These are phyloP conservation scores for Aspergillus hiratsukae DNA, from an alignment of 2,329 filamentous ascomycete genomes.

Conservation along the genomic window DNA sequence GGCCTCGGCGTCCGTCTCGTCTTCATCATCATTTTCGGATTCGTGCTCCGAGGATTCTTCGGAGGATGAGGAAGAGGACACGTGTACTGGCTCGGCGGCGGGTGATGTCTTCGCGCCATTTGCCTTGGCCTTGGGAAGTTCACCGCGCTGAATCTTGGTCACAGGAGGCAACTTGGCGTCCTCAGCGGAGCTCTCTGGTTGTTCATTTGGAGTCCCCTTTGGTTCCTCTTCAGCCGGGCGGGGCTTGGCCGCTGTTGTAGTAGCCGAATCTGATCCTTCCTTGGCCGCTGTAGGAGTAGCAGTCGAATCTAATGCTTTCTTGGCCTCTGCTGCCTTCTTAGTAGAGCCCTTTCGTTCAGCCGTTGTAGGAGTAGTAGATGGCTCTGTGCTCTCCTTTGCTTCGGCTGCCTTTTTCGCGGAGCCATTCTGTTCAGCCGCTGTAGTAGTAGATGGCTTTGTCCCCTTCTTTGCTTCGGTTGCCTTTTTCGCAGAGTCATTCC, in stretches of 20 bases:
- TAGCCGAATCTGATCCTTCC: not conserved
- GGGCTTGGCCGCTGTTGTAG: not conserved
- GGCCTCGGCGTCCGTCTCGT: not conserved
- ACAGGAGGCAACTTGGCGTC: not conserved
- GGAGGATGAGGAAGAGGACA: not conserved
- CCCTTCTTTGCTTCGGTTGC: not conserved
- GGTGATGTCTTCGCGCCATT: constrained; percentile 1
- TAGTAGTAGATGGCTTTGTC: not conserved
- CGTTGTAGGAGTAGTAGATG: not conserved
- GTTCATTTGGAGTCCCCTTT: not conserved
- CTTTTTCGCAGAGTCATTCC: not conserved
- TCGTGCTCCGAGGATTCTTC: constrained; percentile 1
- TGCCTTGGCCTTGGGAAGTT: not conserved
- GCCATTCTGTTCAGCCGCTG: not conserved
- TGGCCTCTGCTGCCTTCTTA: no score
- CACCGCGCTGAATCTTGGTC: not conserved
- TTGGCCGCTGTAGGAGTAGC: not conserved
- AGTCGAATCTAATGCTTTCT: not conserved
- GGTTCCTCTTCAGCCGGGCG: not conserved
- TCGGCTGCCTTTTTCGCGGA: not conserved
- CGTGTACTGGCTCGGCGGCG: not conserved
- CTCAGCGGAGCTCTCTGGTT: not conserved
- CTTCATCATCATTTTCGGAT: not conserved
- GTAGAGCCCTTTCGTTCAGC: not conserved
- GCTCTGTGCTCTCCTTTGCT: not conserved